Conservation (phyloP, 371 early-diverging fungal genomes). For the Mortierella sp. region DNA sequence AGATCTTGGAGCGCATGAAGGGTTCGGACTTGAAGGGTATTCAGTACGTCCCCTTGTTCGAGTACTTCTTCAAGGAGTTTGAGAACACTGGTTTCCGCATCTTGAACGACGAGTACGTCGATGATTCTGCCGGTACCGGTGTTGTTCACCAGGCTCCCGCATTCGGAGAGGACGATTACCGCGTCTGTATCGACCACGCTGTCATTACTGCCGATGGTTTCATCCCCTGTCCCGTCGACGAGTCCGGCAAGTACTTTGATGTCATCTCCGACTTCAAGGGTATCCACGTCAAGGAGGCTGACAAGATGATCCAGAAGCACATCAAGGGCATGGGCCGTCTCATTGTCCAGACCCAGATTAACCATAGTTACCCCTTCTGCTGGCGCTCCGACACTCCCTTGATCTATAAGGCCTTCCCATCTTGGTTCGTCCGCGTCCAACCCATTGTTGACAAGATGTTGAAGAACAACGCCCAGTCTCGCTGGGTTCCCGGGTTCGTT, state of each 20-base stretch:
- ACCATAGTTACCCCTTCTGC: slow-evolving; percentile 97
- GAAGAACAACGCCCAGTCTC: slow-evolving; percentile 91
- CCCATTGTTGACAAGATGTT: slow-evolving; percentile 90
- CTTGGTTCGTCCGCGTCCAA: slow-evolving; percentile 99
- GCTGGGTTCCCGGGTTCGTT: slow-evolving; percentile 99
- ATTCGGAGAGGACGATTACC: slow-evolving; percentile 99
- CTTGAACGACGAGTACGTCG: slow-evolving; percentile 94
- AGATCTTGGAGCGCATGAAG: slow-evolving; percentile 82
- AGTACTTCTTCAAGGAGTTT: slow-evolving; percentile 82
- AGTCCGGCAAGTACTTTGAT: slow-evolving; percentile 90
- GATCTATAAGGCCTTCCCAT: slow-evolving; percentile 98
- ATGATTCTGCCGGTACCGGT: slow-evolving; percentile 98
- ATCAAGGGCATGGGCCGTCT: slow-evolving; percentile 89
- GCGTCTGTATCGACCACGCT: slow-evolving; percentile 90
- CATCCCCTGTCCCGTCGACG: slow-evolving; percentile 97
- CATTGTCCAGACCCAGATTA: slow-evolving; percentile 90
- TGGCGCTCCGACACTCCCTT: slow-evolving; percentile 99
- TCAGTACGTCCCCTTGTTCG: slow-evolving; percentile 95
- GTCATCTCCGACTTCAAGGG: slow-evolving; percentile 92
- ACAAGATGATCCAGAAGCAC: slow-evolving; percentile 96
- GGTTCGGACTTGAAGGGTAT: slow-evolving; percentile 92
- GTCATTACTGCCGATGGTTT: slow-evolving; percentile 91
- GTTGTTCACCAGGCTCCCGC: slow-evolving; percentile 99
- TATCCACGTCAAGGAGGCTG: slow-evolving; percentile 98
- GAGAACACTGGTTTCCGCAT: slow-evolving; percentile 91